A percentile compares a stretch with the other conserved stretches of the same genome.
Conservation (phyloP, 2,329 filamentous ascomycete species). For the Talaromyces albobiverticillius region DNA sequence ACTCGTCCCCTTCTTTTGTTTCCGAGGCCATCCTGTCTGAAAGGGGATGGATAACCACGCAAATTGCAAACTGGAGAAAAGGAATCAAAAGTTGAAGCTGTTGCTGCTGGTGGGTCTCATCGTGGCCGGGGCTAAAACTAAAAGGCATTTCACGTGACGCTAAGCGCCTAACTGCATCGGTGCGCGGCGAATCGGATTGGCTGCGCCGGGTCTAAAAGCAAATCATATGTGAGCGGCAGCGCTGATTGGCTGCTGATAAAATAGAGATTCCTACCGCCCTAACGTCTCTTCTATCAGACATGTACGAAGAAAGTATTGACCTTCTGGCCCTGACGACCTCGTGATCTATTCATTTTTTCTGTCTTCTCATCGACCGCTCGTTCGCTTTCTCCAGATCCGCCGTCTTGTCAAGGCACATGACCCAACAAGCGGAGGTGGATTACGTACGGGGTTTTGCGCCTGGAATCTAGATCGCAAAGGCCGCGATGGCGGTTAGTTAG, state of each 20-base stretch:
- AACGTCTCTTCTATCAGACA: too few species aligned
- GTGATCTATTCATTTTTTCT: too few species aligned
- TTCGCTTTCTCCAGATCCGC: too few species aligned
- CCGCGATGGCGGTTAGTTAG: neutral
- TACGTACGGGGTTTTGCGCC: neutral
- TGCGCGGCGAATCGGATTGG: neutral
- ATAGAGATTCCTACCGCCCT: too few species aligned
- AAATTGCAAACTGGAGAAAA: neutral
- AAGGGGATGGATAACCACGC: too few species aligned
- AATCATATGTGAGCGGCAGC: neutral
- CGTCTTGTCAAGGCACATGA: too few species aligned
- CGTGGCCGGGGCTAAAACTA: neutral
- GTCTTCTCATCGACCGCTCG: too few species aligned
- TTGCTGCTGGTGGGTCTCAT: neutral
- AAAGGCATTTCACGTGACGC: neutral
- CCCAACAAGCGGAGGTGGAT: neutral
- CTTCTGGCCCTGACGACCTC: too few species aligned
- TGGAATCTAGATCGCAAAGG: neutral
- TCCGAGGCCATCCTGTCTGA: slow-evolving; percentile 22
- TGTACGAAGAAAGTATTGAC: too few species aligned
- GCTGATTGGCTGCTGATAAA: neutral
- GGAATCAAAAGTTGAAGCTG: neutral
- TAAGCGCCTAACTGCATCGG: neutral
- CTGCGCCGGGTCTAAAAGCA: neutral
- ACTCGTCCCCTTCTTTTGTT: slow-evolving; percentile 21